Percentiles rank a stretch among this genome's conserved stretches.
phyloP scores from a whole-genome alignment of 208 protist species.

The Entamoeba histolytica region DNA sequence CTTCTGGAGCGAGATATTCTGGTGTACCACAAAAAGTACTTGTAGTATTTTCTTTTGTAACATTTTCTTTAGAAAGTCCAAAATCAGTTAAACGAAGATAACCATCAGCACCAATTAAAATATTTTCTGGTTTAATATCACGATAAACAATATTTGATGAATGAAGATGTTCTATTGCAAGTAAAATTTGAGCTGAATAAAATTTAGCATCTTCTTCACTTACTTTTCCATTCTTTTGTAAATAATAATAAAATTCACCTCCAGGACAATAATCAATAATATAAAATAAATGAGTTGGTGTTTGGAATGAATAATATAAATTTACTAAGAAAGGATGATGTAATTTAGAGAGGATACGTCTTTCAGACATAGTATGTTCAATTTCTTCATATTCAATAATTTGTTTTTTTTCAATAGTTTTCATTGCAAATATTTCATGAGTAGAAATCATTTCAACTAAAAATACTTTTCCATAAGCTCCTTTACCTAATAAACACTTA shows the following conservation, averaged over 20 bases:
- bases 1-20: constrained; percentile 58
- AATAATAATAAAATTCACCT: constrained; percentile 39
- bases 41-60: not conserved
- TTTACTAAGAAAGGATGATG: constrained; percentile 40
- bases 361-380: constrained; percentile 24
- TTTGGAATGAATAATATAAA: constrained; percentile 45
- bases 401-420: constrained; percentile 37
- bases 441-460: constrained; percentile 37
- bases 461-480: constrained; percentile 28
- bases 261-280: constrained; percentile 45
- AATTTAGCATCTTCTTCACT: constrained; percentile 2
- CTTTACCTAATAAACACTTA: not conserved
- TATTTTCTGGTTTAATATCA: no score
- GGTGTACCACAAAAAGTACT: constrained; percentile 26
- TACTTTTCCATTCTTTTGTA: constrained; percentile 22
- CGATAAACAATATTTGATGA: constrained; percentile 15
- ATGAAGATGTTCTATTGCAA: constrained; percentile 42
- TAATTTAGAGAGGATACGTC: constrained; percentile 25
- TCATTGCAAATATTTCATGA: constrained; percentile 45
- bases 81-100: constrained; percentile 21
- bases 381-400: constrained; percentile 31
- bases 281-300: constrained; percentile 26
- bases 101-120: constrained; percentile 15
- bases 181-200: constrained; percentile 39
- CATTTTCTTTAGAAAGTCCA: constrained; percentile 10